Conservation (phyloP, 805 yeast species). For the Ogataea neopini region DNA sequence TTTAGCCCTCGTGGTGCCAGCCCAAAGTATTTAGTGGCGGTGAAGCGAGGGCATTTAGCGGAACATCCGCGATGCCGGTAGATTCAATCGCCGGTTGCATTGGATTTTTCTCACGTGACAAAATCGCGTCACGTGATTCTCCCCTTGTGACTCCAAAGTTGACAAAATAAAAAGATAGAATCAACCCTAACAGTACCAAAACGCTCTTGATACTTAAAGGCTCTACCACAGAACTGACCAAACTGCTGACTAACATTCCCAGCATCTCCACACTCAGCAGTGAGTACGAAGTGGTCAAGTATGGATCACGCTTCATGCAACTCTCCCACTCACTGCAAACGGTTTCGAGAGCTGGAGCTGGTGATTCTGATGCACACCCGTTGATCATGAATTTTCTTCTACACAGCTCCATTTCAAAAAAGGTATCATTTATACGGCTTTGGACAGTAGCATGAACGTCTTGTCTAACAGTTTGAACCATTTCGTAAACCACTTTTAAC, state of each 20-base stretch:
- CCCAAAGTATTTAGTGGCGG: slow-evolving; percentile 1
- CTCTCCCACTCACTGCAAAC: slow-evolving; percentile 62
- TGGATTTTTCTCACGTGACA: neutral
- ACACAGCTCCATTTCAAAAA: slow-evolving; percentile 57
- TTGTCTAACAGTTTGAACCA: slow-evolving; percentile 48
- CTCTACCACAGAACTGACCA: slow-evolving; percentile 63
- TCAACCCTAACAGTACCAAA: slow-evolving; percentile 36
- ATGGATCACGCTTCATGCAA: slow-evolving; percentile 64
- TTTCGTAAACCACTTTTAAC: slow-evolving; percentile 42
- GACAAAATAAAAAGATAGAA: slow-evolving; percentile 51
- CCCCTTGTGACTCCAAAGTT: slow-evolving; percentile 57
- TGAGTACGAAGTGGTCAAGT: slow-evolving; percentile 50
- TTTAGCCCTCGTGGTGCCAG: slow-evolving; percentile 3
- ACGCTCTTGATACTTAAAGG: slow-evolving; percentile 67
- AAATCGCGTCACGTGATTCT: too few relatives aligned
- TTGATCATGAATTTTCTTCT: slow-evolving; percentile 52
- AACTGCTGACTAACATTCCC: slow-evolving; percentile 60
- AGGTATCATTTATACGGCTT: slow-evolving; percentile 45
- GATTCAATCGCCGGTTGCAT: neutral
- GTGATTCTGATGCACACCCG: slow-evolving; percentile 53
- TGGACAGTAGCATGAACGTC: slow-evolving; percentile 57
- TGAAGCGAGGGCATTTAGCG: neutral
- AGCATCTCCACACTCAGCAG: slow-evolving; percentile 61
- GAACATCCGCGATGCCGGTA: slow-evolving; percentile 1
- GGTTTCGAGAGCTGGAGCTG: slow-evolving; percentile 58